These are phyloP conservation scores for Rhodotorula babjevae DNA, from an alignment of 768 basidiomycete species.

Conservation along the genomic window DNA sequence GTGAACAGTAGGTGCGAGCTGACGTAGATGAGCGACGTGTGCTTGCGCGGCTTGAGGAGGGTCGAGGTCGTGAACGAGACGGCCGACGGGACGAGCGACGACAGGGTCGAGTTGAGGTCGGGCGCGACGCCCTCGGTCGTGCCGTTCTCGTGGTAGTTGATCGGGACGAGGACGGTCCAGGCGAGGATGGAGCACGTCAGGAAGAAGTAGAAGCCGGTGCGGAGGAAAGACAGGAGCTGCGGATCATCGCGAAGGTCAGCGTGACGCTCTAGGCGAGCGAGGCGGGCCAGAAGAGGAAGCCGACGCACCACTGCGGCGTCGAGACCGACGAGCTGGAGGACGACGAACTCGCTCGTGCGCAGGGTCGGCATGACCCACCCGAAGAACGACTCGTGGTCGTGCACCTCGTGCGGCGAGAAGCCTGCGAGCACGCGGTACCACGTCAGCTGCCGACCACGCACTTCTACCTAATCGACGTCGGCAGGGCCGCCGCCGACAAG, in stretches of 20 bases:
- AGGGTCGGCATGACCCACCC: slow-evolving; percentile 96
- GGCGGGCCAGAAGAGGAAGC: too few species aligned
- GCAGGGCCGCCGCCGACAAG: too few species aligned
- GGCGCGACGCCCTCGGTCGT: slow-evolving; percentile 50
- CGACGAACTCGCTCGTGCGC: slow-evolving; percentile 80
- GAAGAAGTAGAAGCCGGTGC: slow-evolving; percentile 90
- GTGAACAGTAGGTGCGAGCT: slow-evolving; percentile 76
- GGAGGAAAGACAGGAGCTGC: slow-evolving; percentile 89
- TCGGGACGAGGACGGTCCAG: slow-evolving; percentile 78
- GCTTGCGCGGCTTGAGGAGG: slow-evolving; percentile 53
- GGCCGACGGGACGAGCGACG: neutral
- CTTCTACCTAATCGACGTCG: too few species aligned
- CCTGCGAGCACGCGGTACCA: slow-evolving; percentile 51
- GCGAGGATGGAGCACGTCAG: slow-evolving; percentile 78
- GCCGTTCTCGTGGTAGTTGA: slow-evolving; percentile 78
- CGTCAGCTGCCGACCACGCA: too few species aligned
- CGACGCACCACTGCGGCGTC: slow-evolving; percentile 89
- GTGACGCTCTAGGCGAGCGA: neutral
- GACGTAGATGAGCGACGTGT: slow-evolving; percentile 60
- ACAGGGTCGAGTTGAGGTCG: slow-evolving; percentile 22
- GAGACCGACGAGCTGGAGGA: slow-evolving; percentile 91
- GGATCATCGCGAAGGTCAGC: neutral
- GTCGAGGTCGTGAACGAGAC: slow-evolving; percentile 29
- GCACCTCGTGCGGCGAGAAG: slow-evolving; percentile 89
- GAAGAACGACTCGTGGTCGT: slow-evolving; percentile 78